Evolutionary conservation across 2,329 filamentous ascomycete species (phyloP).

Genomic region (Penicillium sp.): DNA sequence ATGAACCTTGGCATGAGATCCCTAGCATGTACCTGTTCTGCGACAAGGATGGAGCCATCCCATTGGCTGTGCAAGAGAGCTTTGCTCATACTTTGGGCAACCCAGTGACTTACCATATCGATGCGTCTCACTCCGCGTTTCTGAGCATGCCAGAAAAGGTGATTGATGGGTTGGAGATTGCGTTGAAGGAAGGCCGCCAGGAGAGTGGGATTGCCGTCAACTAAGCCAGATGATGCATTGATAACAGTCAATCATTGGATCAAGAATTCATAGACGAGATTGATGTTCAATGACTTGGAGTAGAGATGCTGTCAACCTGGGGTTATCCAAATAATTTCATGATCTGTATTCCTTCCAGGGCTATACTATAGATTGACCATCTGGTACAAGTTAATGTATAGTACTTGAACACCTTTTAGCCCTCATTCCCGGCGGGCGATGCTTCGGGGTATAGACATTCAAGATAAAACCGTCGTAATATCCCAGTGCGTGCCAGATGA

Average conservation of each 20-base stretch:
- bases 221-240: neutral
- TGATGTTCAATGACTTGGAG: neutral
- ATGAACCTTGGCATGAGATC: no score
- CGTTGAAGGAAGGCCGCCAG: slow-evolving; percentile 19
- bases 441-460: neutral
- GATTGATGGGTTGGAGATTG: no score
- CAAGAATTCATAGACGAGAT: neutral
- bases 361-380: no score
- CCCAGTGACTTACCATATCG: no score
- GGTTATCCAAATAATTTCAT: neutral
- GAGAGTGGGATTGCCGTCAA: slow-evolving; percentile 11
- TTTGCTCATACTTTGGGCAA: no score
- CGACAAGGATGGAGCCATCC: no score
- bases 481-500: neutral
- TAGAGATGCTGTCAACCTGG: neutral
- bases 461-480: neutral
- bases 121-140: no score
- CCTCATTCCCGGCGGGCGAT: neutral
- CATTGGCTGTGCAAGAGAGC: no score
- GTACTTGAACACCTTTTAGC: neutral
- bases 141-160: no score
- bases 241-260: neutral
- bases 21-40: no score
- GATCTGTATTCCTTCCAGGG: neutral
- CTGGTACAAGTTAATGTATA: neutral